These are phyloP conservation scores for Xylaria sp. DNA, from an alignment of 2,329 filamentous ascomycete genomes.

Conservation along the genomic window DNA sequence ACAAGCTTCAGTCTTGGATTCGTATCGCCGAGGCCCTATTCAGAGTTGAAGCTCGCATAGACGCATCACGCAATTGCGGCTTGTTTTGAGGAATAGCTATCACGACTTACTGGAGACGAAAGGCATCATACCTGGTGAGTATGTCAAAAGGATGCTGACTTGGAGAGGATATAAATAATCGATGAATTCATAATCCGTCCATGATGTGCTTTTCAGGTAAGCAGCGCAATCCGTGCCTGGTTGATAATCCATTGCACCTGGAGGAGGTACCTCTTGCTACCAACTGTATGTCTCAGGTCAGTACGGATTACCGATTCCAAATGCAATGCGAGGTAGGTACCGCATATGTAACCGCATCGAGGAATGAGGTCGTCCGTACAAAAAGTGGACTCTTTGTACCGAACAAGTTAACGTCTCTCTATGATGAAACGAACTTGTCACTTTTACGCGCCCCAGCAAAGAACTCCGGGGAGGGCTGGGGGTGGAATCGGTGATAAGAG, in stretches of 20 bases:
- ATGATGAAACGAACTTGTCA: conserved; percentile 10
- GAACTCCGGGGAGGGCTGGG: not conserved
- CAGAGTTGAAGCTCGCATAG: not conserved
- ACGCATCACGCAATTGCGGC: not conserved
- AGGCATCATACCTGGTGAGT: not conserved
- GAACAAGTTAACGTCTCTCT: not conserved
- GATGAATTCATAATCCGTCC: not conserved
- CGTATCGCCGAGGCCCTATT: not conserved
- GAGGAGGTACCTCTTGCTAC: not conserved
- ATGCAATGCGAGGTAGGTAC: not conserved
- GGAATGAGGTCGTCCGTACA: not conserved
- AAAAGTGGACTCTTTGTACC: conserved; percentile 13
- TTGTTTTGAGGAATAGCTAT: not conserved
- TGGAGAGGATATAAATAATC: not conserved
- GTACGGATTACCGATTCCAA: no score
- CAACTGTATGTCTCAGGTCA: not conserved
- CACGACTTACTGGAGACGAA: not conserved
- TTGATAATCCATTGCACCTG: not conserved
- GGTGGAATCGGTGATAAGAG: not conserved
- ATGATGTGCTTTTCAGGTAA: not conserved
- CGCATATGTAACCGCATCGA: not conserved
- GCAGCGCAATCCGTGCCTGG: conserved; percentile 1
- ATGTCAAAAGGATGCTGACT: conserved; percentile 4
- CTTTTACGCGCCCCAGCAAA: not conserved
- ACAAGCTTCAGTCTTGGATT: not conserved